phyloP scores from a whole-genome alignment of 257 asterid genomes.

The Pogostemon cablin region DNA sequence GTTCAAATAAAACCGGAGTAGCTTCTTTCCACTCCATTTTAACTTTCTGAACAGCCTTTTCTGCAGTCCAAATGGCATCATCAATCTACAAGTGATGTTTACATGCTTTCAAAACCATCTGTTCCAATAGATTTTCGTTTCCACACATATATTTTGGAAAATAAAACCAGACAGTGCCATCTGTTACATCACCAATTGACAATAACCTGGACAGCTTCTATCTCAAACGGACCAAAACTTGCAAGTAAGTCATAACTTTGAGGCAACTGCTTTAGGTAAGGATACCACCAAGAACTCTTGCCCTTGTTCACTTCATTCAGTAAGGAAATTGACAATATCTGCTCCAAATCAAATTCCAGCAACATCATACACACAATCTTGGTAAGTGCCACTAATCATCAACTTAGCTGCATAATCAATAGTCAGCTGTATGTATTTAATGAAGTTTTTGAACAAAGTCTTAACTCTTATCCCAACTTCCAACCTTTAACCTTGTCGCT shows the following conservation, averaged over 20 bases:
- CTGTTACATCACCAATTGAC: constrained; percentile 17
- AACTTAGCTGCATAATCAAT: background rate
- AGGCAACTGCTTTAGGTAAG: constrained; percentile 84
- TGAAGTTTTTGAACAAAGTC: background rate
- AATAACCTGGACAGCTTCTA: constrained; percentile 83
- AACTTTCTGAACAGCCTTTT: constrained; percentile 60
- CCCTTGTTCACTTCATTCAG: constrained; percentile 85
- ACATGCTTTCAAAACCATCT: constrained; percentile 36
- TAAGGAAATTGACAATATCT: constrained; percentile 70
- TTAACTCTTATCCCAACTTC: constrained; percentile 1
- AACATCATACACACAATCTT: constrained; percentile 22
- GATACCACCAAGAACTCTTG: constrained; percentile 71
- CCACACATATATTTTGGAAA: background rate
- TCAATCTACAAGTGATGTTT: constrained; percentile 62
- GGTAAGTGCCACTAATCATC: constrained; percentile 6
- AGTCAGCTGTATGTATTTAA: background rate
- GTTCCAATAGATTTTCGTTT: constrained; percentile 18
- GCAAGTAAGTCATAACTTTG: constrained; percentile 70
- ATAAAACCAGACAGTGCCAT: constrained; percentile 1
- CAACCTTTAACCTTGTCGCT: background rate
- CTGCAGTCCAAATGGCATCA: constrained; percentile 89
- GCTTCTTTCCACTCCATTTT: constrained; percentile 76
- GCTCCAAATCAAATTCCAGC: constrained; percentile 33
- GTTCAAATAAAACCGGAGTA: constrained; percentile 50
- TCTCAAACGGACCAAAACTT: constrained; percentile 64